Evolutionary conservation across 1,284 basidiomycete species (phyloP).

Genomic region (Malassezia equina): DNA sequence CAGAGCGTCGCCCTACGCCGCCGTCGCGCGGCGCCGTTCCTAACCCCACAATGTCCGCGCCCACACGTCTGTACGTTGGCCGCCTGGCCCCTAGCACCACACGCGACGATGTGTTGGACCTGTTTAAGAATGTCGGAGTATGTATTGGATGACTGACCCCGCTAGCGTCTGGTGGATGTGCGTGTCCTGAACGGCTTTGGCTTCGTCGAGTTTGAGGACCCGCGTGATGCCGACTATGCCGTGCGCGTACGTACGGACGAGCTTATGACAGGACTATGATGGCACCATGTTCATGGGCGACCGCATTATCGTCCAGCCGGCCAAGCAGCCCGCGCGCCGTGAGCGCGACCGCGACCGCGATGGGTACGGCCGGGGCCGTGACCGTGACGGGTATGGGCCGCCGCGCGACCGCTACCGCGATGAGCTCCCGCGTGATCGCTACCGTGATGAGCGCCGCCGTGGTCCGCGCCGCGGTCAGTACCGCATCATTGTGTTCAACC

Average conservation of each 20-base stretch:
- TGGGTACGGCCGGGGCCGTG: slow-evolving; percentile 17
- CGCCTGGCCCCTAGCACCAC: slow-evolving; percentile 35
- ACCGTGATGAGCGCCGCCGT: slow-evolving; percentile 21
- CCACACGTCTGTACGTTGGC: slow-evolving; percentile 42
- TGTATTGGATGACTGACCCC: not conserved
- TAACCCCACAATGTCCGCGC: not conserved
- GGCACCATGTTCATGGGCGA: slow-evolving; percentile 45
- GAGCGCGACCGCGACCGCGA: slow-evolving; percentile 17
- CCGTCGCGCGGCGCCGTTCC: not conserved
- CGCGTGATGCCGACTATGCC: slow-evolving; percentile 45
- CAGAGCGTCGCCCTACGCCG: not conserved
- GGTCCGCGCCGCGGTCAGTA: slow-evolving; percentile 35
- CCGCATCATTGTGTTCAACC: slow-evolving; percentile 52
- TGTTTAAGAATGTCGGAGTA: slow-evolving; percentile 43
- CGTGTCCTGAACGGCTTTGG: slow-evolving; percentile 46
- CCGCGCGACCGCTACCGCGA: slow-evolving; percentile 22
- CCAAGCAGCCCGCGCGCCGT: slow-evolving; percentile 28
- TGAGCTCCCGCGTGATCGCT: not conserved
- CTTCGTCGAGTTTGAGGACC: slow-evolving; percentile 44
- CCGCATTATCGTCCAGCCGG: slow-evolving; percentile 41
- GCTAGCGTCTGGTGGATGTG: slow-evolving; percentile 24
- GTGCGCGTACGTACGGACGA: slow-evolving; percentile 22
- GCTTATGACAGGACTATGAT: slow-evolving; percentile 29
- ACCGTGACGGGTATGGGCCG: slow-evolving; percentile 21
- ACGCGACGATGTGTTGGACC: slow-evolving; percentile 39